Evolutionary conservation across 192 early-diverging fungal species (phyloP).

Genomic region (Blastocladiella britannica): DNA sequence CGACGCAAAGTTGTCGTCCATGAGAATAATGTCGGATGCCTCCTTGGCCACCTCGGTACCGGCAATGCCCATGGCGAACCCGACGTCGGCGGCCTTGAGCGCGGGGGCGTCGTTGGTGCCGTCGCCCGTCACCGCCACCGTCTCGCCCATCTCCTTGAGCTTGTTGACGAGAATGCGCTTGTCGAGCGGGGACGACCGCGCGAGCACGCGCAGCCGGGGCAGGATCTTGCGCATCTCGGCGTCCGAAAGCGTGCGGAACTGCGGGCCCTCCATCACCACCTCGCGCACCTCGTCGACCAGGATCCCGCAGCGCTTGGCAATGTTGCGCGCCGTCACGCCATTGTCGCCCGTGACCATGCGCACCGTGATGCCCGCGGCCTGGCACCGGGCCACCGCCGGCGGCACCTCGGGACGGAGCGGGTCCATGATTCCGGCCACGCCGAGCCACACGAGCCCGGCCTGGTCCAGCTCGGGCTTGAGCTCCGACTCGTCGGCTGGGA

Average conservation of each 20-base stretch:
- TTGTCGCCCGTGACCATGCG: slow-evolving; percentile 80
- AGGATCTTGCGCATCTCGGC: slow-evolving; percentile 42
- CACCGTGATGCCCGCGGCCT: slow-evolving; percentile 63
- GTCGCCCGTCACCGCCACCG: slow-evolving; percentile 65
- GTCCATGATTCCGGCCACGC: slow-evolving; percentile 72
- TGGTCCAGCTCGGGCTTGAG: slow-evolving; percentile 29
- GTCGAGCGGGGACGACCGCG: slow-evolving; percentile 68
- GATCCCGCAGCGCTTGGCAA: slow-evolving; percentile 74
- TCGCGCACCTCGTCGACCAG: slow-evolving; percentile 36
- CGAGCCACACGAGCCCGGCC: slow-evolving; percentile 34
- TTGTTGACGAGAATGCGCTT: slow-evolving; percentile 66
- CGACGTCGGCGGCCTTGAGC: slow-evolving; percentile 71
- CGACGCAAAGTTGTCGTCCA: slow-evolving; percentile 77
- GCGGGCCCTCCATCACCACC: slow-evolving; percentile 55
- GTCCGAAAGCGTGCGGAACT: slow-evolving; percentile 45
- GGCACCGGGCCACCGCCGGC: slow-evolving; percentile 54
- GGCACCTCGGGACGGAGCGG: slow-evolving; percentile 60
- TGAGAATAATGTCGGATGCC: slow-evolving; percentile 59
- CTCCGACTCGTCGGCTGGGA: slow-evolving; percentile 12
- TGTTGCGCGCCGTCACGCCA: slow-evolving; percentile 70
- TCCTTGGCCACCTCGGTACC: slow-evolving; percentile 73
- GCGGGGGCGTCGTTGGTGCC: slow-evolving; percentile 76
- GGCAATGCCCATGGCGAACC: slow-evolving; percentile 81
- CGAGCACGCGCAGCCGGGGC: slow-evolving; percentile 60
- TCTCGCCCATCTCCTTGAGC: slow-evolving; percentile 47